Evolutionary conservation across 768 basidiomycete genomes (phyloP), one percentile per base, ranked within the genome.

Genomic region (Terana coerulea): DNA sequence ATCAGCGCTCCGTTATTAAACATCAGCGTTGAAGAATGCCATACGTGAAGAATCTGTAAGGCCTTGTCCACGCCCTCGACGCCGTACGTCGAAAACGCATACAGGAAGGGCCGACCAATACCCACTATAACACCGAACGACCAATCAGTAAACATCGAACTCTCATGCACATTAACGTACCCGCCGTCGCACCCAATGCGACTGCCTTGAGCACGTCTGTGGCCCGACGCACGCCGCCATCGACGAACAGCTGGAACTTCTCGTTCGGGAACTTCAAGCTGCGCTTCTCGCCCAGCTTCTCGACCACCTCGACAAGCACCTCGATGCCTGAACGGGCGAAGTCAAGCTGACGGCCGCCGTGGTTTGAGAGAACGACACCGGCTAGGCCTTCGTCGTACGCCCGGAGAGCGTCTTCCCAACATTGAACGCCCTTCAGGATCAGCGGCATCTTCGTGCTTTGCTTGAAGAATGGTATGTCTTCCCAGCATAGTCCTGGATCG

Each of bases 211-310:
- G 71, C 2, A 94, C 86, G 64, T 95, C 92, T 10, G 87, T 91
- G 1, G 94, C 92, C 31, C 94, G 75, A 43, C 94, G 78, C 7
- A 98, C 91, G 49, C 95, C 97, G n/a, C 95, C 95, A 61, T 99
- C 95, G 11, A 93, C 79, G 61, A 88, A 92, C 29, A 99, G 72
- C 62, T 92, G 84, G 72, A 98, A 91, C 47, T 75, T 78, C 46
- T 80, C 77, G 46, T 91, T 89, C 1, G 91, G 88, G 68, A 91
- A 91, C 10, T 74, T 73, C 33, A 90, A 68, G 1, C 86, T 83
- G 12, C 87, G 78, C 50, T 75, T 75, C 54, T 66, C 76, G 54
- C 80, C 80, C 19, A 98, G 77, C 53, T 86, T 81, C 26, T 69
- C 71, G 26, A 89, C 86, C 19, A 95, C 91, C 63, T 65, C 64